Evolutionary conservation across 225 moss, liverwort and hornwort genomes (phyloP).

Genomic region (Physcomitrellopsis africana): DNA sequence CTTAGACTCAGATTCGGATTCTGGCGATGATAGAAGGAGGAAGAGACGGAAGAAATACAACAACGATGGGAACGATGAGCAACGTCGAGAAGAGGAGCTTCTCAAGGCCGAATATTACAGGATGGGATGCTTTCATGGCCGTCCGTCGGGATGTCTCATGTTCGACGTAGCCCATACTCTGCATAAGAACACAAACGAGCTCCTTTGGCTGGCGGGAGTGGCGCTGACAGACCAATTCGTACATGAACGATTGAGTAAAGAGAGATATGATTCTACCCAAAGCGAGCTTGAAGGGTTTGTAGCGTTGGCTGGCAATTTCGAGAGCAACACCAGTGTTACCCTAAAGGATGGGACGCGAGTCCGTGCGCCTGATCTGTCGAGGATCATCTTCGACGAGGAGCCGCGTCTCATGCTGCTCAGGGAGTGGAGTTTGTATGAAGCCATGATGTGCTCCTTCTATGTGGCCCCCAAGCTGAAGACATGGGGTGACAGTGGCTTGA

Average conservation of each 20-base stretch:
- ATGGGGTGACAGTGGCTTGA: constrained; percentile 88
- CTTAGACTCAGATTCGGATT: constrained; percentile 47
- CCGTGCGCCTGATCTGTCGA: constrained; percentile 77
- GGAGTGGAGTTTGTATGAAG: constrained; percentile 94
- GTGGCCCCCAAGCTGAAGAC: constrained; percentile 94
- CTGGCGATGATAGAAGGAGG: constrained; percentile 26
- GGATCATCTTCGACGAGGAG: constrained; percentile 82
- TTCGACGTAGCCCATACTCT: constrained; percentile 79
- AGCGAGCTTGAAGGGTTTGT: constrained; percentile 78
- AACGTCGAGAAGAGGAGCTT: constrained; percentile 45
- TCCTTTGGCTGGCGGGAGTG: constrained; percentile 92
- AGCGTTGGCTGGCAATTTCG: constrained; percentile 66
- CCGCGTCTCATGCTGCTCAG: constrained; percentile 91
- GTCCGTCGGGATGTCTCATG: constrained; percentile 88
- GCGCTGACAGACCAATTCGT: constrained; percentile 90
- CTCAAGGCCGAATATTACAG: constrained; percentile 74
- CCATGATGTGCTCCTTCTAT: constrained; percentile 87
- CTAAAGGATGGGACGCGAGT: constrained; percentile 85
- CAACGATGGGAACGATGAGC: constrained; percentile 28
- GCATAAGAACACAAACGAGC: constrained; percentile 88
- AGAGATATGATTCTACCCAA: constrained; percentile 74
- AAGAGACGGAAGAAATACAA: constrained; percentile 44
- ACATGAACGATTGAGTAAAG: constrained; percentile 80
- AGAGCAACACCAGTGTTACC: constrained; percentile 62
- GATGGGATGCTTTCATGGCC: constrained; percentile 93